These are phyloP conservation scores for Penicillium flavigenum DNA, from an alignment of 495 filamentous ascomycete species.

Conservation along the genomic window DNA sequence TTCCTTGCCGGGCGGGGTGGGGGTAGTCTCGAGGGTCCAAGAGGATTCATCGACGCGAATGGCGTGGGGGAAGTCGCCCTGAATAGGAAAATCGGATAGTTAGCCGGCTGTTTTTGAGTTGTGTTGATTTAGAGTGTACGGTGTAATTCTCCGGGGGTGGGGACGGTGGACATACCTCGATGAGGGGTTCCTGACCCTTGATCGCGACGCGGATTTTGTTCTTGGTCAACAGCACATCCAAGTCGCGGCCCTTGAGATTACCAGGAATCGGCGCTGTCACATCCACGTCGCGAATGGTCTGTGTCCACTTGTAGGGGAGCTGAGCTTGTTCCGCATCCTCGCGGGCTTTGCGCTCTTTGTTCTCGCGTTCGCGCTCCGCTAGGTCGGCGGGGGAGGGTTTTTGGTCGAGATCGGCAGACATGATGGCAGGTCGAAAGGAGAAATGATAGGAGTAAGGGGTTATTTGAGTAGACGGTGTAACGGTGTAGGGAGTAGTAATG, in stretches of 20 bases:
- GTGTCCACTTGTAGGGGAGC: conserved; percentile 96
- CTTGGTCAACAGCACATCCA: conserved; percentile 81
- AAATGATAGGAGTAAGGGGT: neutral
- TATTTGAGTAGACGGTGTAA: conserved; percentile 1
- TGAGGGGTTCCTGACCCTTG: conserved; percentile 83
- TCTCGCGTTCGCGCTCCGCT: conserved; percentile 48
- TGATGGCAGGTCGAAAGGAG: conserved; percentile 14
- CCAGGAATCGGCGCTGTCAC: conserved; percentile 71
- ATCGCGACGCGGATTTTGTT: conserved; percentile 74
- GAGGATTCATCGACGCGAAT: conserved; percentile 83
- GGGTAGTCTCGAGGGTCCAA: conserved; percentile 81
- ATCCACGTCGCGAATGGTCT: conserved; percentile 91
- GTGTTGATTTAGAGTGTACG: neutral
- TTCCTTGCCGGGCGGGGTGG: conserved; percentile 63
- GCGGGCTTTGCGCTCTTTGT: conserved; percentile 69
- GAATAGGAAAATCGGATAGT: neutral
- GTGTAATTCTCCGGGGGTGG: neutral
- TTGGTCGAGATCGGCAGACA: conserved; percentile 33
- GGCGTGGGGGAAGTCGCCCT: conserved; percentile 83
- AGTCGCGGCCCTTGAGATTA: conserved; percentile 79
- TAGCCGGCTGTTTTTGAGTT: neutral
- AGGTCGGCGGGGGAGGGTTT: conserved; percentile 55
- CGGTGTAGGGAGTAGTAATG: neutral
- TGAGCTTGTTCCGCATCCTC: conserved; percentile 86
- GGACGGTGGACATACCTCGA: conserved; percentile 60